Percentiles rank a stretch among this genome's conserved stretches.
phyloP scores from a whole-genome alignment of 345 rosid species.

The Hibiscus trionum region DNA sequence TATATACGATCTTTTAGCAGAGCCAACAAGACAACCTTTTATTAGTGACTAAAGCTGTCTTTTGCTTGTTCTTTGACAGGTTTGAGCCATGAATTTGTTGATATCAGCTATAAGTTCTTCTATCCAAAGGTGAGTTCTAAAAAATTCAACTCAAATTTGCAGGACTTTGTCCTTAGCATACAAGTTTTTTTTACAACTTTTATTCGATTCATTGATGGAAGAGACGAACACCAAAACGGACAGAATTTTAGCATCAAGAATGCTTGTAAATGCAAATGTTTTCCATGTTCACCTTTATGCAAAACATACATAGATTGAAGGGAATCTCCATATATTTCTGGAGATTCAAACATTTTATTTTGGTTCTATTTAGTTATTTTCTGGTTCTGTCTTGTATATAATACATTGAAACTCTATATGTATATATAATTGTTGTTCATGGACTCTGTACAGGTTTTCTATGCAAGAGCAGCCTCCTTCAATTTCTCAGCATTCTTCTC shows the following conservation, averaged over 20 bases:
- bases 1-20: not conserved
- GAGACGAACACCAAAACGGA: not conserved
- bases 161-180: too few species aligned
- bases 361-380: not conserved
- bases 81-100: slow-evolving; percentile 6
- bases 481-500: slow-evolving; percentile 25
- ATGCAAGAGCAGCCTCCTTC: slow-evolving; percentile 43
- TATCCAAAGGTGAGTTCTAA: not conserved
- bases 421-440: not conserved
- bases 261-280: not conserved
- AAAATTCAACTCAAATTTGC: too few species aligned
- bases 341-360: not conserved
- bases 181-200: not conserved
- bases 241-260: not conserved
- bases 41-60: not conserved
- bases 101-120: not conserved
- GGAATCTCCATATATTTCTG: too few species aligned
- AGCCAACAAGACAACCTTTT: not conserved
- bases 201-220: not conserved
- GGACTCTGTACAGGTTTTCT: slow-evolving; percentile 6
- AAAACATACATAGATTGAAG: too few species aligned
- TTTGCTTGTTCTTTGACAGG: slow-evolving; percentile 16
- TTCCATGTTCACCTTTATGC: too few species aligned
- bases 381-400: not conserved
- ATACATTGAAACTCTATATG: not conserved